Evolutionary conservation across 129 eudicot genomes (phyloP).

Genomic region (Lactuca sativa): DNA sequence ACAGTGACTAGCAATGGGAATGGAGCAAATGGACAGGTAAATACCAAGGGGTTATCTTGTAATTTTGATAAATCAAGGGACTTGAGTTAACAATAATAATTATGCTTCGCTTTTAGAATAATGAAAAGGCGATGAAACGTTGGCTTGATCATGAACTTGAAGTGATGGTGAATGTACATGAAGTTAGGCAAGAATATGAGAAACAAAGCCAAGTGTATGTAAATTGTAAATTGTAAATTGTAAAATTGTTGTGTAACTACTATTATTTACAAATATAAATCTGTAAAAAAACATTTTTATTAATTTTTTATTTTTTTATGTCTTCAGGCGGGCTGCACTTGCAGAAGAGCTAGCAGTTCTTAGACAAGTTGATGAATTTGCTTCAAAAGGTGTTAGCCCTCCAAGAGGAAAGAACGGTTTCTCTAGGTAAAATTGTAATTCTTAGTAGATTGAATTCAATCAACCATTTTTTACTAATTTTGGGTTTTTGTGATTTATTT

Average conservation of each 20-base stretch:
- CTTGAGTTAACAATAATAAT: constrained; percentile 14
- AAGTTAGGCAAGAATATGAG: constrained; percentile 94
- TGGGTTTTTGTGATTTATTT: constrained; percentile 16
- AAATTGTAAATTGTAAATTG: not conserved
- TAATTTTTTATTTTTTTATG: not conserved
- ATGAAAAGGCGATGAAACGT: constrained; percentile 87
- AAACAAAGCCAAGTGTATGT: constrained; percentile 98
- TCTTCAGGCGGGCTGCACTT: constrained; percentile 86
- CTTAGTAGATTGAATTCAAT: not conserved
- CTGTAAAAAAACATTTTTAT: constrained; percentile 9
- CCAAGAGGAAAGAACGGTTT: constrained; percentile 90
- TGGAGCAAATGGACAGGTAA: constrained; percentile 90
- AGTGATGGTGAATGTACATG: constrained; percentile 98
- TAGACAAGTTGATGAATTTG: constrained; percentile 87
- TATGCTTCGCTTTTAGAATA: constrained; percentile 47
- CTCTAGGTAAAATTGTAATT: constrained; percentile 56
- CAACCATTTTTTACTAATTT: not conserved
- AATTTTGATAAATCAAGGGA: constrained; percentile 16
- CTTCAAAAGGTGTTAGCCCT: constrained; percentile 84
- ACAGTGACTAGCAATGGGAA: constrained; percentile 73
- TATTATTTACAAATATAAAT: not conserved
- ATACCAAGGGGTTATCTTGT: constrained; percentile 11
- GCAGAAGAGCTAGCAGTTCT: constrained; percentile 95
- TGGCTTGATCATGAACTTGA: constrained; percentile 99
- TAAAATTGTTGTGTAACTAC: not conserved